A percentile compares a stretch with the other conserved stretches of the same genome.
These are phyloP conservation scores for Teunomyces panamensis DNA, from an alignment of 805 yeast genomes.

Conservation along the genomic window DNA sequence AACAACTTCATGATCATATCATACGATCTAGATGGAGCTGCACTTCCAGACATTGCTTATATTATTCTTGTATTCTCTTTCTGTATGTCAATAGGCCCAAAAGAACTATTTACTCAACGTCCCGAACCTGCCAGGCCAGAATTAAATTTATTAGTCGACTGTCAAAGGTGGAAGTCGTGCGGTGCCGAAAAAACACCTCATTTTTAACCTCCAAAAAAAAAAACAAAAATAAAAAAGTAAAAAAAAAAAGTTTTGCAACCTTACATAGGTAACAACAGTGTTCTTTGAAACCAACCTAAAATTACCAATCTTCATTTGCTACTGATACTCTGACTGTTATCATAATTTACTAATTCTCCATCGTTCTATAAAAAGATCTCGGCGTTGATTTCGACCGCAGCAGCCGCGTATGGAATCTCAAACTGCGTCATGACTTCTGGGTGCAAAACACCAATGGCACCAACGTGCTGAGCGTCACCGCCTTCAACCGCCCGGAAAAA, in stretches of 20 bases:
- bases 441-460: constrained; percentile 90
- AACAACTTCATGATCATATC: constrained; percentile 90
- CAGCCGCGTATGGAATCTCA: constrained; percentile 91
- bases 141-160: not conserved
- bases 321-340: too few species aligned
- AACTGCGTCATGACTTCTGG: constrained; percentile 87
- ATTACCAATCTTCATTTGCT: too few species aligned
- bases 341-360: too few species aligned
- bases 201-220: not conserved
- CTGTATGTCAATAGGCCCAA: not conserved
- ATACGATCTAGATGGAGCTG: constrained; percentile 69
- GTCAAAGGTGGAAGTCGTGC: not conserved
- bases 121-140: constrained; percentile 2
- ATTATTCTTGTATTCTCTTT: not conserved
- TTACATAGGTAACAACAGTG: not conserved
- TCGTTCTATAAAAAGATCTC: constrained; percentile 69
- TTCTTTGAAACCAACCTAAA: not conserved
- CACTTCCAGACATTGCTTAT: constrained; percentile 1
- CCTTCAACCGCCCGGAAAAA: constrained; percentile 66
- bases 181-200: not conserved
- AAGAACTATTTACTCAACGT: not conserved
- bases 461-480: constrained; percentile 58
- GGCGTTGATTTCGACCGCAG: constrained; percentile 85
- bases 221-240: not conserved
- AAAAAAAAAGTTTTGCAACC: not conserved